Base-by-base conservation (phyloP, 306 rosid genomes). In the Dalbergia cultrata region DNA sequence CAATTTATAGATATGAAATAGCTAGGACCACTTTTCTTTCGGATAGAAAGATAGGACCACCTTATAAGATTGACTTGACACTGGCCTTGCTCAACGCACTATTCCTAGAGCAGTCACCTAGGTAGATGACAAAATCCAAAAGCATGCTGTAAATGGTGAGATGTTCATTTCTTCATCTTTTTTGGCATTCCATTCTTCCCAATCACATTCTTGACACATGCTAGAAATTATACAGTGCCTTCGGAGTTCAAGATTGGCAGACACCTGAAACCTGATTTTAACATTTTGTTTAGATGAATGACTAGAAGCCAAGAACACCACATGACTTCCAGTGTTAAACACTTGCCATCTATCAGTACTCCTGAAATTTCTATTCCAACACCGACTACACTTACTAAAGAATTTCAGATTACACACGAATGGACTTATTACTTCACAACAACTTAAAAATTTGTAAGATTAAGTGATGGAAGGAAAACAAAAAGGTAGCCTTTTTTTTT, bases 291-390 rank as follows among this genome's bases (percentile, higher is more conserved):
- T 39, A 17, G 67, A 74, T 34, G 63, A 22, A 72, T 52, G 26
- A 13, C 18, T 8, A 22, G 39, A 74, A 49, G 59, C 70, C 80
- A 65, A 37, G 37, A 72, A 49, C 22, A 37, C 62, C 6, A 18
- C 33, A 60, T 74, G 73, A 72, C 44, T 78, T 58, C 53, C 53
- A 4, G 17, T 13, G 22, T 9, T 45, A 47, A 58, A 58, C 22
- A 67, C 65, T 63, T 84, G 81, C 52, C 50, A 69, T 63, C 75
- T 34, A 56, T 67, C 54, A 60, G 21, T 18, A 67, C 61, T 7
- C 12, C 43, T 34, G 41, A 72, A 60, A 52, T 19, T 58, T 53
- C 17, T 21, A 19, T 37, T 67, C 64, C 13, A 72, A 44, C 26
- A 54, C 64, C 63, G 0, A 9, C 50, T 17, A 64, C 6, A 16